Percentiles rank a stretch among this genome's conserved stretches.
Evolutionary conservation across 1,139 yeast genomes (phyloP).

Genomic region (Hanseniaspora sp.): DNA sequence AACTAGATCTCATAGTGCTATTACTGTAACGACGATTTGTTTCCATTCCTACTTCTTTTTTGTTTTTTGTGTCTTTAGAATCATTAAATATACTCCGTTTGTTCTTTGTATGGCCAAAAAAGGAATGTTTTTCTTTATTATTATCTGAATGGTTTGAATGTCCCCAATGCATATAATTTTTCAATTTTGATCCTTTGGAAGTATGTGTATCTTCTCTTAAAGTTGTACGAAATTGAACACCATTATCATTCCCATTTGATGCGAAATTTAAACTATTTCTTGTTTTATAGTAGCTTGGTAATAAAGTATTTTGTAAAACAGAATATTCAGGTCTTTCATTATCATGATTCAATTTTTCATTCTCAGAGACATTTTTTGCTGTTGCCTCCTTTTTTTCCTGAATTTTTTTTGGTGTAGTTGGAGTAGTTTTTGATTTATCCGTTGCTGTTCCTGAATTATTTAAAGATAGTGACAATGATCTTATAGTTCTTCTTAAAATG

Average conservation of each 20-base stretch:
- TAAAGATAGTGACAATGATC: slow-evolving; percentile 7
- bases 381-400: not conserved
- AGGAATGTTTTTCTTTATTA: not conserved
- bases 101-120: not conserved
- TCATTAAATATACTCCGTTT: not conserved
- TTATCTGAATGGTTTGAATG: not conserved
- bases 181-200: not conserved
- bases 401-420: not conserved
- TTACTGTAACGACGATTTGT: not conserved
- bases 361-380: not conserved
- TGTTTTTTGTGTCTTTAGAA: not conserved
- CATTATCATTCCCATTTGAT: not conserved
- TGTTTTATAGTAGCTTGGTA: slow-evolving; percentile 4
- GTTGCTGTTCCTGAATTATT: not conserved
- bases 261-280: not conserved
- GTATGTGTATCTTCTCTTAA: not conserved
- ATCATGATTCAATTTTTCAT: not conserved
- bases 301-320: slow-evolving; percentile 4
- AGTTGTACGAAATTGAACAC: not conserved
- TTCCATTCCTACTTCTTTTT: not conserved
- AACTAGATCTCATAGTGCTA: not conserved
- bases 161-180: not conserved
- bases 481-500: slow-evolving; percentile 6
- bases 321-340: not conserved
- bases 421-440: not conserved